A percentile compares a stretch with the other conserved stretches of the same genome.
Conservation (phyloP, 306 rosid genomes). For the Rosa rugosa region DNA sequence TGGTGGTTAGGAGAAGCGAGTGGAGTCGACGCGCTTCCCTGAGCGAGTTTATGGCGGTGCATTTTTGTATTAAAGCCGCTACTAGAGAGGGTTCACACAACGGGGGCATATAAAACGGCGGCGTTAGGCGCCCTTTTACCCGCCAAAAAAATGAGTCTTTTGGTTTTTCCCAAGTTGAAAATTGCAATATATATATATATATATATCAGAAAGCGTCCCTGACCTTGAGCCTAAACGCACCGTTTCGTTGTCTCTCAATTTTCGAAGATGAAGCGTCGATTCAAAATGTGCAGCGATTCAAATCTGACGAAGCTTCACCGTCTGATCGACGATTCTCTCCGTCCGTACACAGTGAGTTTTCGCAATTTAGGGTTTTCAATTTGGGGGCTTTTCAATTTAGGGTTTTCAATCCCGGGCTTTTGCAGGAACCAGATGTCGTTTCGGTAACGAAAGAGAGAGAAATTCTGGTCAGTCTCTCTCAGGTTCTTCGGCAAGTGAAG, state of each 20-base stretch:
- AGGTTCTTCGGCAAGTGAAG: slow-evolving; percentile 36
- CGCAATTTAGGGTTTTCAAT: background rate
- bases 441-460: slow-evolving; percentile 33
- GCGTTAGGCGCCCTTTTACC: background rate
- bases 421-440: slow-evolving; percentile 23
- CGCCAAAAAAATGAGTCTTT: slow-evolving; percentile 3
- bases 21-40: slow-evolving; percentile 72
- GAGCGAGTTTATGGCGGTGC: slow-evolving; percentile 50
- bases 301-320: slow-evolving; percentile 58
- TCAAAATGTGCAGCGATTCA: slow-evolving; percentile 32
- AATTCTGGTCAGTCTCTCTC: slow-evolving; percentile 41
- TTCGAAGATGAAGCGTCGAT: background rate
- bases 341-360: slow-evolving; percentile 42
- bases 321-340: slow-evolving; percentile 50
- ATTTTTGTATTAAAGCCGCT: slow-evolving; percentile 49
- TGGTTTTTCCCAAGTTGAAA: background rate
- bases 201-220: background rate
- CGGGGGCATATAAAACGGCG: slow-evolving; percentile 27
- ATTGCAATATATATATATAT: background rate
- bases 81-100: slow-evolving; percentile 17
- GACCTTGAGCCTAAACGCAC: slow-evolving; percentile 16
- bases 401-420: background rate
- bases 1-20: slow-evolving; percentile 59
- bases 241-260: background rate
- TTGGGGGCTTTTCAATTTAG: background rate